phyloP scores from a whole-genome alignment of 495 filamentous ascomycete species.

The Penicillium desertorum region DNA sequence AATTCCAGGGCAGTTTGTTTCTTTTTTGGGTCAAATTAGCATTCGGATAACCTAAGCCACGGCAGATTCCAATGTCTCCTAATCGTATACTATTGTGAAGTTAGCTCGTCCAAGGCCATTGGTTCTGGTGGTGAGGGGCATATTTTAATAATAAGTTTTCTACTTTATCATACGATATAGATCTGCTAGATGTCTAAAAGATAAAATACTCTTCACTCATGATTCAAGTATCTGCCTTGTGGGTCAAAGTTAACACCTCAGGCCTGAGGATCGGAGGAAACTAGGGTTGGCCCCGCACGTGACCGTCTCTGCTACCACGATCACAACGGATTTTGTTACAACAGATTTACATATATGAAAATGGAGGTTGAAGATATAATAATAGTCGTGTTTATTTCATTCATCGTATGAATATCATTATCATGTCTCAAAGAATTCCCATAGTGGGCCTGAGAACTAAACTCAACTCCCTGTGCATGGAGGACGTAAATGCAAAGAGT shows the following conservation, averaged over 20 bases:
- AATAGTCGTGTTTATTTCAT: not conserved
- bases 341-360: not conserved
- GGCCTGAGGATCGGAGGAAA: not conserved
- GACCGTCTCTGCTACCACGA: not conserved
- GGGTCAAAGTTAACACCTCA: not conserved
- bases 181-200: not conserved
- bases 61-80: no score
- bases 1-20: no score
- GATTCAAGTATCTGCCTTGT: not conserved
- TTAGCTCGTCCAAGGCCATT: no score
- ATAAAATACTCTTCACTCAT: not conserved
- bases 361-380: not conserved
- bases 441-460: conserved; percentile 7
- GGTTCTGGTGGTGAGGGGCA: no score
- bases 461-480: conserved; percentile 20
- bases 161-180: not conserved
- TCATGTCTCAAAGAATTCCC: conserved; percentile 16
- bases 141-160: no score
- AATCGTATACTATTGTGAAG: no score
- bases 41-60: no score
- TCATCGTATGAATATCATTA: conserved; percentile 22
- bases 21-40: no score
- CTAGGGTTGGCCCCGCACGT: conserved; percentile 12
- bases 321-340: not conserved
- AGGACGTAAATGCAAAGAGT: conserved; percentile 6